Conservation (phyloP, 2,329 filamentous ascomycete genomes). For the Sporothrix phasma region DNA sequence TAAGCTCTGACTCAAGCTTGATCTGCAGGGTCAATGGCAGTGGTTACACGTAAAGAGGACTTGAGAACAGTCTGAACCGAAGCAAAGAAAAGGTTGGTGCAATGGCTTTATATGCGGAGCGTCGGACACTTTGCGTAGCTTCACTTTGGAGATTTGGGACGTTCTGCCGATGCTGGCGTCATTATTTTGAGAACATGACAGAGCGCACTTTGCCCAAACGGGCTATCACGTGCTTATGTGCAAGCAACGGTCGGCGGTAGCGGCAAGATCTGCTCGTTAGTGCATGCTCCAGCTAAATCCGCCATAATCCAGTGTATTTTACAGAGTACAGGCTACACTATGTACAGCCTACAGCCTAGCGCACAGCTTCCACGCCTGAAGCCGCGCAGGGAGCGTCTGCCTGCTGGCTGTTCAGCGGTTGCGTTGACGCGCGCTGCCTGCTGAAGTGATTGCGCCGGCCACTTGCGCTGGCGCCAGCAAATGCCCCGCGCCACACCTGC, state of each 20-base stretch:
- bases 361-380: too few species aligned
- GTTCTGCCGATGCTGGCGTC: conserved; percentile 2
- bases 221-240: not conserved
- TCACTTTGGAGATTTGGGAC: not conserved
- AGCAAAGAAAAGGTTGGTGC: not conserved
- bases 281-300: not conserved
- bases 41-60: not conserved
- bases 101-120: not conserved
- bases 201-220: not conserved
- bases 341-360: too few species aligned
- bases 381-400: not conserved
- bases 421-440: conserved; percentile 13
- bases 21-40: not conserved
- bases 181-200: not conserved
- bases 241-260: not conserved
- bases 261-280: not conserved
- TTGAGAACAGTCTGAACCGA: too few species aligned
- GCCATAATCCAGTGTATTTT: too few species aligned
- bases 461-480: not conserved
- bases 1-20: not conserved
- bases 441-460: not conserved
- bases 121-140: not conserved
- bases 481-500: not conserved
- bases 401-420: not conserved
- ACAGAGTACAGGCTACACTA: too few species aligned